Conservation (phyloP, 768 basidiomycete species). For the Termitomyces sp. region DNA sequence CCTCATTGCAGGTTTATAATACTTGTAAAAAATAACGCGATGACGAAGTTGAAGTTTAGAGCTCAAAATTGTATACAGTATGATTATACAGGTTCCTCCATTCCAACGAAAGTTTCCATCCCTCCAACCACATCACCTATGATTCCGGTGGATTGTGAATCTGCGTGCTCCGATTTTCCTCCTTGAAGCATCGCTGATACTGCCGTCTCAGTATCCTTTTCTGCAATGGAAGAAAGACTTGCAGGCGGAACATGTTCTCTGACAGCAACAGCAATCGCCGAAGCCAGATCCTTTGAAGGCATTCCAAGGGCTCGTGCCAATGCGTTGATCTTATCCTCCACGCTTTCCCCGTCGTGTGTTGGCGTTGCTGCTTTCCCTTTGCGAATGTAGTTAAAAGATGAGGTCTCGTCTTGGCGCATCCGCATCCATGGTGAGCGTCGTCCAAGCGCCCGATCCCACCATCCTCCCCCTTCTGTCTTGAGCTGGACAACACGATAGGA, state of each 20-base stretch:
- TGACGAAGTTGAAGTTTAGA: too few relatives aligned
- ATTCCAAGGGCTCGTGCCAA: conserved; percentile 61
- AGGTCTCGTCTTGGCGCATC: background rate
- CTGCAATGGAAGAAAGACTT: conserved; percentile 49
- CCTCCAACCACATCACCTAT: conserved; percentile 25
- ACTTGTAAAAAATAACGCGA: too few relatives aligned
- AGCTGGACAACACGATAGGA: conserved; percentile 41
- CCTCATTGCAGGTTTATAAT: too few relatives aligned
- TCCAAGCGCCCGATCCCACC: conserved; percentile 52
- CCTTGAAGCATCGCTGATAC: conserved; percentile 33
- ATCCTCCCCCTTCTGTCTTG: conserved; percentile 42
- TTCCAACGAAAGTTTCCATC: conserved; percentile 36
- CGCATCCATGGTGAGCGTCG: conserved; percentile 21
- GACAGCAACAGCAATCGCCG: conserved; percentile 57
- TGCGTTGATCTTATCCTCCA: conserved; percentile 53
- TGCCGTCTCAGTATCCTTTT: conserved; percentile 38
- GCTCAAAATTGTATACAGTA: background rate
- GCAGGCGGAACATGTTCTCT: conserved; percentile 54
- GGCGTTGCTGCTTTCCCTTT: background rate
- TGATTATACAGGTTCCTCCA: conserved; percentile 35
- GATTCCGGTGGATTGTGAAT: conserved; percentile 16
- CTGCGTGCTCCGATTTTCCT: conserved; percentile 10
- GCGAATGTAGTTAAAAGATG: conserved; percentile 5
- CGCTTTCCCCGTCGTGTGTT: conserved; percentile 15
- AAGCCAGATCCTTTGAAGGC: conserved; percentile 52